A percentile compares a stretch with the other conserved stretches of the same genome.
phyloP scores from a whole-genome alignment of 1,284 basidiomycete species.

The Tylopilus orsonianus region DNA sequence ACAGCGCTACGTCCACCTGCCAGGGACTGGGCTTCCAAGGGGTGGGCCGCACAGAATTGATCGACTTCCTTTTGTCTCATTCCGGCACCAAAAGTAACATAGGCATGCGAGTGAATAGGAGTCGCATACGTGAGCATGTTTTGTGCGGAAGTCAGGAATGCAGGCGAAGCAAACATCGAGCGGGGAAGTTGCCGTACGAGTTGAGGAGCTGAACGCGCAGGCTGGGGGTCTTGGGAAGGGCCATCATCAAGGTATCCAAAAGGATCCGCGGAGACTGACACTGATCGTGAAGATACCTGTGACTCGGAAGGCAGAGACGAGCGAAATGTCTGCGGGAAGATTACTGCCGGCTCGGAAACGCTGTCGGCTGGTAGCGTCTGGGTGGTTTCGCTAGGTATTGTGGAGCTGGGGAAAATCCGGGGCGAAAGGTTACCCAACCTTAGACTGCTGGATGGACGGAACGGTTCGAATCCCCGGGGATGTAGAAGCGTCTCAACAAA shows the following conservation, averaged over 20 bases:
- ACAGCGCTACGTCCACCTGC: constrained; percentile 53
- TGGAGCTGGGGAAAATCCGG: constrained; percentile 7
- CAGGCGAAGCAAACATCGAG: constrained; percentile 37
- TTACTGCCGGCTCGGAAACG: background rate
- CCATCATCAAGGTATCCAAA: constrained; percentile 53
- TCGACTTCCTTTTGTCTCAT: constrained; percentile 82
- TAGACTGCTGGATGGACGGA: constrained; percentile 42
- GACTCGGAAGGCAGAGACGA: background rate
- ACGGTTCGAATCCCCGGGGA: constrained; percentile 33
- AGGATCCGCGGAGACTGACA: constrained; percentile 38
- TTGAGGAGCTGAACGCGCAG: constrained; percentile 29
- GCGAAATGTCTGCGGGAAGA: background rate
- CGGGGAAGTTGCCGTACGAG: constrained; percentile 35
- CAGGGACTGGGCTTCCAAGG: constrained; percentile 58
- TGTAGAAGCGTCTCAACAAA: constrained; percentile 56
- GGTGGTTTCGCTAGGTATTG: background rate
- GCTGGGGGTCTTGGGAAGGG: constrained; percentile 26
- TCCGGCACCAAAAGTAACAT: constrained; percentile 82
- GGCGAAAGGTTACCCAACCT: constrained; percentile 36
- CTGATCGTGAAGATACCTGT: constrained; percentile 7
- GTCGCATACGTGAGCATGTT: constrained; percentile 44
- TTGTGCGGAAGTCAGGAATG: constrained; percentile 38
- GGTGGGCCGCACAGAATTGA: constrained; percentile 66
- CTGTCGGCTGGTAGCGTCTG: background rate
- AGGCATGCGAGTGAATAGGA: constrained; percentile 67